phyloP scores from a whole-genome alignment of 805 yeast species.

The Yarrowia divulgata region DNA sequence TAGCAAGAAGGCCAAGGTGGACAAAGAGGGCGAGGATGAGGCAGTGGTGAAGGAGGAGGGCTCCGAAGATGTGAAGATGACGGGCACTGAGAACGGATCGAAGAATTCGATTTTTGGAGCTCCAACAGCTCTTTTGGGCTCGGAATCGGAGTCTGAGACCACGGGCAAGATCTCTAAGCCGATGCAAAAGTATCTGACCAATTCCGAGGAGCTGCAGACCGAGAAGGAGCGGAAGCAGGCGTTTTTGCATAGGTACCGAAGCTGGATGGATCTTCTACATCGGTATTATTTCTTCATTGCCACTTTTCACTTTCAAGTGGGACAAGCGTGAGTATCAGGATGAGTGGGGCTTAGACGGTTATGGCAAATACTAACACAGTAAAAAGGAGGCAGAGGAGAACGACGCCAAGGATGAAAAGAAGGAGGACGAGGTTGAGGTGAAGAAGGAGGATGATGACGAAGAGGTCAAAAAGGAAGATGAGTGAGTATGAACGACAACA shows the following conservation, averaged over 20 bases:
- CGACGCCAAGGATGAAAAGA: background rate
- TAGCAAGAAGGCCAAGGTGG: background rate
- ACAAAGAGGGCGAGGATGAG: slow-evolving; percentile 40
- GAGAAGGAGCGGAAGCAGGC: slow-evolving; percentile 44
- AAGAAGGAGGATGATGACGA: background rate
- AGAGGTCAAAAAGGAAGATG: background rate
- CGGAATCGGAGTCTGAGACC: slow-evolving; percentile 25
- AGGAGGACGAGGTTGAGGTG: background rate
- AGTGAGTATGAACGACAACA: background rate
- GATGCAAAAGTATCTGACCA: slow-evolving; percentile 17
- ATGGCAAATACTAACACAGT: background rate
- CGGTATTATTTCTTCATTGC: slow-evolving; percentile 81
- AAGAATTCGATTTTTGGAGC: background rate
- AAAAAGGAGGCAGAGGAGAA: background rate
- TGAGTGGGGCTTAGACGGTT: background rate
- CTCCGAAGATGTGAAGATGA: background rate
- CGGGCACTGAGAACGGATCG: background rate
- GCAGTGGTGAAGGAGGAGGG: slow-evolving; percentile 41
- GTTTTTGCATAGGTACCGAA: slow-evolving; percentile 51
- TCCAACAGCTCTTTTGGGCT: slow-evolving; percentile 9
- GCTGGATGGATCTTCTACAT: slow-evolving; percentile 70
- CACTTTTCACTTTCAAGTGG: slow-evolving; percentile 68
- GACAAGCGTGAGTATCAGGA: slow-evolving; percentile 38
- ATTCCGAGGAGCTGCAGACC: slow-evolving; percentile 4
- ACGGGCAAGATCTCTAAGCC: slow-evolving; percentile 1